Evolutionary conservation across 352 stramenopile genomes (phyloP), one percentile per base, ranked within the genome.

Genomic region (Pythium apleroticum): DNA sequence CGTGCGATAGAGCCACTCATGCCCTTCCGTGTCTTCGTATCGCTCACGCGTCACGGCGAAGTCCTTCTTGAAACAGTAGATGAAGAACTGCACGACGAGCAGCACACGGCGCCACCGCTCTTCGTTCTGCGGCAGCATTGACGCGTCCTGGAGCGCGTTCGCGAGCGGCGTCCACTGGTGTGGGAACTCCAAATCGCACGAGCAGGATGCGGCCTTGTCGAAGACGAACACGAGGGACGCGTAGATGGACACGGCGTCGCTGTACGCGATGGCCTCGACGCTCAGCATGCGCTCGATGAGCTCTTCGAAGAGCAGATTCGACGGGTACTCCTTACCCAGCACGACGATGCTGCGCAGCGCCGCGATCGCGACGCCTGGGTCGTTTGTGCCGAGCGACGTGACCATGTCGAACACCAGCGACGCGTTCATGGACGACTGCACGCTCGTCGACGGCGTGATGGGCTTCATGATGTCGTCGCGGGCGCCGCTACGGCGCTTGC

Each of bases 361-460:
- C 37, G 82, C 80, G 59, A 91, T 91, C 14, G 82, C 86, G 0
- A 89, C 81, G 12, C 82, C 84, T 0, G 86, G 86, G 68, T 95
- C 84, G 60, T 91, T 95, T 4, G 86, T 95, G 66, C 83, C 91
- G 50, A 95, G 68, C 45, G 84, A 88, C 61, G 81, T 91, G 54
- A 90, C 84, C 80, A 92, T 92, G 52, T 92, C 84, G 33, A 90
- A 92, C 56, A 72, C 83, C 33, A 92, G 76, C 25, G 83, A 92
- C 46, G 81, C 81, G 71, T 90, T 92, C 83, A 92, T 92, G 25
- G 81, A 88, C 55, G 83, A 89, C 59, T 87, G 75, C 3, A 88
- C 48, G 12, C 68, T 68, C 1, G 73, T 75, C 19, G 83, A 89
- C 45, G 83, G 83, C 45, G 83, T 90, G 27, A 88, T 71, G 25